Percentiles rank a stretch among this genome's conserved stretches.
These are phyloP conservation scores for Diaporthe vexans DNA, from an alignment of 2,329 filamentous ascomycete species.

Conservation along the genomic window DNA sequence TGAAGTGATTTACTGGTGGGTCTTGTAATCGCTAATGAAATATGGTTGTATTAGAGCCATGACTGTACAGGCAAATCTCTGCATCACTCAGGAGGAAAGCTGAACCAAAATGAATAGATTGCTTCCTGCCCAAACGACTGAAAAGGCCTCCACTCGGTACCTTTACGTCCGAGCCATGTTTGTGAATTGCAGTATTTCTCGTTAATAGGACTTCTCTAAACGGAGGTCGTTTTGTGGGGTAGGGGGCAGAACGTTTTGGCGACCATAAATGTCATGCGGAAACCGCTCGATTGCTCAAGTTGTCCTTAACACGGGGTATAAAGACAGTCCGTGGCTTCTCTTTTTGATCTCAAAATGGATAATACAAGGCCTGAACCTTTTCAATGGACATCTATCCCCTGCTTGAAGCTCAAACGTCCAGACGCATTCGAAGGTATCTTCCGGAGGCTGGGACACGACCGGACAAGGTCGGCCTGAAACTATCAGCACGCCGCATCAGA, in stretches of 20 bases:
- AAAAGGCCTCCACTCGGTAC: too few relatives aligned
- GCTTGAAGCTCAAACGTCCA: conserved; percentile 7
- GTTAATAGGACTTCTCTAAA: not conserved
- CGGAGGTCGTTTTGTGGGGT: not conserved
- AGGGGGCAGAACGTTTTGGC: too few relatives aligned
- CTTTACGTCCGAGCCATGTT: too few relatives aligned
- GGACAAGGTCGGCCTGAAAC: conserved; percentile 3
- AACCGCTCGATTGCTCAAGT: not conserved
- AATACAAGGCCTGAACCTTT: fast-evolving
- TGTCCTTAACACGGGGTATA: not conserved
- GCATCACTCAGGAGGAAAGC: too few relatives aligned
- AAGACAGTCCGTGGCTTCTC: not conserved
- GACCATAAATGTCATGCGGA: not conserved
- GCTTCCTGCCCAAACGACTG: not conserved
- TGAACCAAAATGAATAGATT: not conserved
- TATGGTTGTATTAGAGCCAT: too few relatives aligned
- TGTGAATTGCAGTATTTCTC: too few relatives aligned
- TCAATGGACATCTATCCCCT: not conserved
- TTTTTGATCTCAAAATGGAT: not conserved
- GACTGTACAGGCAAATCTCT: too few relatives aligned
- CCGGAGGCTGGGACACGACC: not conserved
- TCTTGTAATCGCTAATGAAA: too few relatives aligned
- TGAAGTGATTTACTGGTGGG: too few relatives aligned
- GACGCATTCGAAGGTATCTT: conserved; percentile 19
- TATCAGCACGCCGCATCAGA: not conserved